These are phyloP conservation scores for Termitomyces sp. DNA, from an alignment of 768 basidiomycete species.

Conservation along the genomic window DNA sequence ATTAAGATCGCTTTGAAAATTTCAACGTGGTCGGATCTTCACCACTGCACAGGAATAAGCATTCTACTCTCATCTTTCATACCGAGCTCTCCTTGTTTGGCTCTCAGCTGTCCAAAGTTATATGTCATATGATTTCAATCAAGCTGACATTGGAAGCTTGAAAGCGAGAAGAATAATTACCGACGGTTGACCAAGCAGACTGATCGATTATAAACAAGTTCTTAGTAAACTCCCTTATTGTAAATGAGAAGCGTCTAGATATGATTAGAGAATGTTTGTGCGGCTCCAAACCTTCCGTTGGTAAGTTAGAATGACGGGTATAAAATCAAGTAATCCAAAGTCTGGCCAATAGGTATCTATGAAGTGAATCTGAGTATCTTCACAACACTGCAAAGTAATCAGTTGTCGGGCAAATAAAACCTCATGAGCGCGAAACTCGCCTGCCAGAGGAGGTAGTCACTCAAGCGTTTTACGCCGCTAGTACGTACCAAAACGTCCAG, in stretches of 20 bases:
- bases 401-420: slow-evolving; percentile 6
- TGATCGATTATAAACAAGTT: neutral
- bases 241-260: neutral
- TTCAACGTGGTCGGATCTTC: neutral
- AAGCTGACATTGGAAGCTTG: no score
- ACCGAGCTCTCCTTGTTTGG: no score
- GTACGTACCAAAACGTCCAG: slow-evolving; percentile 90
- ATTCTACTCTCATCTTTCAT: no score
- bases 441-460: slow-evolving; percentile 96
- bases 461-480: slow-evolving; percentile 84
- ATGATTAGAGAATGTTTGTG: neutral
- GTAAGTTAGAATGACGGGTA: slow-evolving; percentile 86
- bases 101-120: no score
- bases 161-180: no score
- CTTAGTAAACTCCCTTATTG: neutral
- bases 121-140: neutral
- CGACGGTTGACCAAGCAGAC: neutral
- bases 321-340: slow-evolving; percentile 81
- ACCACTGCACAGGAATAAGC: neutral
- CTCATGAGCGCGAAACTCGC: slow-evolving; percentile 36
- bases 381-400: slow-evolving; percentile 57
- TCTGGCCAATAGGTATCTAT: slow-evolving; percentile 88
- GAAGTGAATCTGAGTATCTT: slow-evolving; percentile 87
- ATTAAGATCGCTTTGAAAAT: neutral
- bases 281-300: slow-evolving; percentile 69